Base-by-base conservation (phyloP, 2,329 filamentous ascomycete species). In the Fusarium penzigii region DNA sequence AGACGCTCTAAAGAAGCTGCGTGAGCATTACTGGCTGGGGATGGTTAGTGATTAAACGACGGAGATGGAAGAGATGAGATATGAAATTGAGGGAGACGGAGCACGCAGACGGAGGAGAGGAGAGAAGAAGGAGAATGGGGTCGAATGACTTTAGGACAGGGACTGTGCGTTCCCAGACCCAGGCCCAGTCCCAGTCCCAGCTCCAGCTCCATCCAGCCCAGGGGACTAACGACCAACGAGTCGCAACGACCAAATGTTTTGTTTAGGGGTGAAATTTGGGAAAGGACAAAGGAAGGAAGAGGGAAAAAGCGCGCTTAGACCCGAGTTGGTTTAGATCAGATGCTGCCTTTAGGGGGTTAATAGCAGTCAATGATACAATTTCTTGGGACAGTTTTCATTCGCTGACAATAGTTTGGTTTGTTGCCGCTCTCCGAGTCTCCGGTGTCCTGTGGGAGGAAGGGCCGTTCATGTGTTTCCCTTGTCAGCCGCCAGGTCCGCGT, bases 1-100 rank as follows among this genome's bases (percentile, higher is more conserved):
- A 60, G 54, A 56, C 58, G 57, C 57, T 61, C 57, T 55, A 61
- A 54, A 52, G 58, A 58, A 55, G 58, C 46, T 49, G 55, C 46
- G 58, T 56, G 56, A 60, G 49, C 49, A 60, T 58, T 58, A 55
- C 53, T 41, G 50, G 58, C 48, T 53, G 44, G 52, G 56, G 45
- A 32, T 6, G 29, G 29, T 32, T 32, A 32, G 29, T 32, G 29
- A 32, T 11, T 32, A 43, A 47, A 58, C 58, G 57, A 60, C 61
- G 48, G 51, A 47, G 47, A 46, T 44, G 57, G 7, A 52, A 53
- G 52, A 39, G 45, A 53, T 46, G 36, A 42, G 39, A 46, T 48
- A 29, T 41, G 42, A 44, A 16, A 42, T 34, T 29, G 43, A 40
- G 46, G 49, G 20, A 25, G 20, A 25, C 20, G 7, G 20, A 25